These are phyloP conservation scores for Penicillium ucsense DNA, from an alignment of 495 filamentous ascomycete species.

Conservation along the genomic window DNA sequence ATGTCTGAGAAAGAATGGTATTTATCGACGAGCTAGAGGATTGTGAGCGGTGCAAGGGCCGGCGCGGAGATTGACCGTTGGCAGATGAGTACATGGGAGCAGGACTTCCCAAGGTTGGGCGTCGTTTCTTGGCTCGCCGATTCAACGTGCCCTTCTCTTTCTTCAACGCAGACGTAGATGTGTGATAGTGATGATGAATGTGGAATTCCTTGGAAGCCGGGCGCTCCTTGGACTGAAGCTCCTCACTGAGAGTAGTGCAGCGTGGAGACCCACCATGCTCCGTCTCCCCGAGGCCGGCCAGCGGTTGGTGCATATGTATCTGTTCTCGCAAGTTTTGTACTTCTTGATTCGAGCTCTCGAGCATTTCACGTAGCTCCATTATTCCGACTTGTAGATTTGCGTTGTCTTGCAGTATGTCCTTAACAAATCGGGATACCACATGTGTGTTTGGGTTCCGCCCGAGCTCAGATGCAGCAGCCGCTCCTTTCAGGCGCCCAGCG, in stretches of 20 bases:
- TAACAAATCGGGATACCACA: constrained; percentile 87
- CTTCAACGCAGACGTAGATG: constrained; percentile 35
- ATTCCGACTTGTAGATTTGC: constrained; percentile 85
- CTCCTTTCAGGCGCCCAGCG: constrained; percentile 67
- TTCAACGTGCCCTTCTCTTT: constrained; percentile 40
- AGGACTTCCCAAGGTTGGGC: constrained; percentile 42
- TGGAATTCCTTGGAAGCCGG: constrained; percentile 66
- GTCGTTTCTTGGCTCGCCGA: constrained; percentile 62
- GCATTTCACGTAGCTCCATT: constrained; percentile 81
- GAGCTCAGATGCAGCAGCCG: constrained; percentile 55
- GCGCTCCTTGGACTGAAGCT: constrained; percentile 49
- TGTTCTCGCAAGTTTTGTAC: constrained; percentile 80
- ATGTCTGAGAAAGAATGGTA: constrained; percentile 53
- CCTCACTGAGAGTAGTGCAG: constrained; percentile 51
- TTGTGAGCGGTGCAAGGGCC: constrained; percentile 29
- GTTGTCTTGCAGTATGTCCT: constrained; percentile 92
- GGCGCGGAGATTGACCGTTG: constrained; percentile 29
- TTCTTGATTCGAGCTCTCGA: constrained; percentile 88
- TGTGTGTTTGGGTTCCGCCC: constrained; percentile 46
- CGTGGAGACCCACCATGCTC: constrained; percentile 6
- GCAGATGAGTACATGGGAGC: constrained; percentile 51
- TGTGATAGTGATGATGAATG: constrained; percentile 88
- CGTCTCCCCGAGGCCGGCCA: constrained; percentile 30
- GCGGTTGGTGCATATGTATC: constrained; percentile 67
- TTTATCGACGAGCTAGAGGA: constrained; percentile 41